Percentiles rank a stretch among this genome's conserved stretches.
Conservation (phyloP, 2,329 filamentous ascomycete species). For the Scedosporium minutisporum region DNA sequence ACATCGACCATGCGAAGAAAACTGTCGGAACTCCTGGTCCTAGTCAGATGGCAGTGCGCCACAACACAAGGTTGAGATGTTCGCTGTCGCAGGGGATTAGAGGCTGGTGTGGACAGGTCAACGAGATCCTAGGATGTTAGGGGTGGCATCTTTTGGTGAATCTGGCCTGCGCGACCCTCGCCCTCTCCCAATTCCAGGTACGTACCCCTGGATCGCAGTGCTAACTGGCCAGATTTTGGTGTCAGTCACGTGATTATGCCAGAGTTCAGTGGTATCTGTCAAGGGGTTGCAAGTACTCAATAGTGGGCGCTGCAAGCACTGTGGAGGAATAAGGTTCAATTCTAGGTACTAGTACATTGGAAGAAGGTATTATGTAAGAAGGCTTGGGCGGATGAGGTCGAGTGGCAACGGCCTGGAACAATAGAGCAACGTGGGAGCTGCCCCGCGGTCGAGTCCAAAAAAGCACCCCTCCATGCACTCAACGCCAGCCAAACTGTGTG, state of each 20-base stretch:
- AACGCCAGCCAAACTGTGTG: not conserved
- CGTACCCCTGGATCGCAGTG: not conserved
- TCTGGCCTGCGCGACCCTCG: slow-evolving; percentile 5
- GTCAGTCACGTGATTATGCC: not conserved
- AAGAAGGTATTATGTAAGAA: no score
- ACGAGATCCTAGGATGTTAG: not conserved
- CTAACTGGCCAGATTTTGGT: slow-evolving; percentile 2
- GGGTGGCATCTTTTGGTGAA: slow-evolving; percentile 4
- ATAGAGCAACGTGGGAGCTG: not conserved
- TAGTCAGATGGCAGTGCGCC: slow-evolving; percentile 1
- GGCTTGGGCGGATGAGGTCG: not conserved
- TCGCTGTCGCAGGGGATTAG: not conserved
- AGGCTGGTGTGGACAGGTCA: slow-evolving; percentile 7
- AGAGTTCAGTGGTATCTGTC: not conserved
- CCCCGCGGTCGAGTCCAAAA: not conserved
- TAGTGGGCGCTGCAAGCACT: no score
- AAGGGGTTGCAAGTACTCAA: not conserved
- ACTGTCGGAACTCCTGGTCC: slow-evolving; percentile 6
- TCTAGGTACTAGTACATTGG: no score
- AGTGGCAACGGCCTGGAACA: not conserved
- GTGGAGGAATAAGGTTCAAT: no score
- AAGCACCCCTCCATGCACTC: not conserved
- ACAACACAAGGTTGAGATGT: not conserved
- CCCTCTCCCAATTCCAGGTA: slow-evolving; percentile 1
- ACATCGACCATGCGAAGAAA: slow-evolving; percentile 1